Evolutionary conservation across 164 flowering plant genomes (phyloP).

Genomic region (Vitis vinifera): DNA sequence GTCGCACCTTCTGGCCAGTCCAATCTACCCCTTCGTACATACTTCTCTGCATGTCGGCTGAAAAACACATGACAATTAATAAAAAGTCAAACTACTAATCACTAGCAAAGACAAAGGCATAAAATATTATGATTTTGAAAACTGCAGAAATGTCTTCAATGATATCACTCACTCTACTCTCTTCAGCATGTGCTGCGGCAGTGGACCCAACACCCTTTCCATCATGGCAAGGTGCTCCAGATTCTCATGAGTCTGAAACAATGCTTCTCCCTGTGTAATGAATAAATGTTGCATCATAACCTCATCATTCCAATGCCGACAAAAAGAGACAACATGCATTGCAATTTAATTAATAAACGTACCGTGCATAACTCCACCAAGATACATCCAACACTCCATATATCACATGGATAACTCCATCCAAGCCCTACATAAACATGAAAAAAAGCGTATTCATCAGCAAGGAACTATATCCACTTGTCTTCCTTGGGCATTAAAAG

Average conservation of each 20-base stretch:
- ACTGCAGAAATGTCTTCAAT: background rate
- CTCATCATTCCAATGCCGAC: background rate
- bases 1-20: slow-evolving; percentile 81
- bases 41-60: slow-evolving; percentile 72
- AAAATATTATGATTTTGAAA: background rate
- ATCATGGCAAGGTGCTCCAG: slow-evolving; percentile 83
- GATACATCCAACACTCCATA: slow-evolving; percentile 88
- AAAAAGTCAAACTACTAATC: background rate
- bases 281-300: background rate
- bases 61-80: background rate
- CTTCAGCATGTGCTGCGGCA: slow-evolving; percentile 69
- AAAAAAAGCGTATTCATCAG: background rate
- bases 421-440: slow-evolving; percentile 53
- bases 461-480: too few species aligned
- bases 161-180: slow-evolving; percentile 48
- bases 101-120: background rate
- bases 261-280: slow-evolving; percentile 59
- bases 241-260: slow-evolving; percentile 80
- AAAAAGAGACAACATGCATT: background rate
- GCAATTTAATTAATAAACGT: slow-evolving; percentile 11
- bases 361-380: slow-evolving; percentile 81
- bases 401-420: slow-evolving; percentile 85
- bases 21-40: slow-evolving; percentile 58
- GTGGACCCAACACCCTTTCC: slow-evolving; percentile 68
- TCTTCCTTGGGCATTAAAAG: too few species aligned